Conservation (phyloP, 768 basidiomycete species). For the Suillus spraguei region DNA sequence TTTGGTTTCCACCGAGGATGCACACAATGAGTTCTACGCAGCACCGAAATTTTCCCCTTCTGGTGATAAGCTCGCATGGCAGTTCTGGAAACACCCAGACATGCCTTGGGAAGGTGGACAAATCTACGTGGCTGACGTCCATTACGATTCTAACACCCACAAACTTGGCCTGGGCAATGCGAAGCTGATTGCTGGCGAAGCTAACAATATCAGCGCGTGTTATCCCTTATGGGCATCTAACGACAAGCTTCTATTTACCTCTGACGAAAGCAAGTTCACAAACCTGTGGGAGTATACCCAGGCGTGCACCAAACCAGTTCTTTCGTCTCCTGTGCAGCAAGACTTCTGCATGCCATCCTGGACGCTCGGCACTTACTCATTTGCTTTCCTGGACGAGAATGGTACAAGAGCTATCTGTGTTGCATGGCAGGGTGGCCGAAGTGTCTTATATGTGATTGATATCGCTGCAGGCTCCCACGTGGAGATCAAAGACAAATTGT, state of each 20-base stretch:
- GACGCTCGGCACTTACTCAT: slow-evolving; percentile 22
- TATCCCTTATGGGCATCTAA: slow-evolving; percentile 43
- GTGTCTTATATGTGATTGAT: slow-evolving; percentile 35
- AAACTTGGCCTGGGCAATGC: slow-evolving; percentile 37
- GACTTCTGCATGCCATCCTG: slow-evolving; percentile 29
- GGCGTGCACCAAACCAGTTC: slow-evolving; percentile 23
- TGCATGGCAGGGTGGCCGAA: slow-evolving; percentile 32
- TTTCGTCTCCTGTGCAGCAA: slow-evolving; percentile 34
- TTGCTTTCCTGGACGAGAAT: slow-evolving; percentile 26
- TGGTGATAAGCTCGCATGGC: slow-evolving; percentile 57
- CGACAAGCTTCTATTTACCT: slow-evolving; percentile 56
- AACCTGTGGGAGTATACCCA: slow-evolving; percentile 41
- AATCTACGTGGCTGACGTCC: slow-evolving; percentile 51
- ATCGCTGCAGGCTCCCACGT: slow-evolving; percentile 15
- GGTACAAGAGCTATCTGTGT: slow-evolving; percentile 30
- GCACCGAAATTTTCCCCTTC: slow-evolving; percentile 56
- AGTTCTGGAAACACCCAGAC: slow-evolving; percentile 64
- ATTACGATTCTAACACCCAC: slow-evolving; percentile 19
- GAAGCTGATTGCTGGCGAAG: slow-evolving; percentile 53
- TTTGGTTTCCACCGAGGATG: slow-evolving; percentile 54
- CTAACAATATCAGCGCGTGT: slow-evolving; percentile 42
- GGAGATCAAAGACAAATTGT: background rate
- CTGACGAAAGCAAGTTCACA: slow-evolving; percentile 58
- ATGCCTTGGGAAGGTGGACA: slow-evolving; percentile 70
- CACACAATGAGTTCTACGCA: slow-evolving; percentile 53